phyloP scores from a whole-genome alignment of 148 eudicot genomes.

The Rhododendron vialii region DNA sequence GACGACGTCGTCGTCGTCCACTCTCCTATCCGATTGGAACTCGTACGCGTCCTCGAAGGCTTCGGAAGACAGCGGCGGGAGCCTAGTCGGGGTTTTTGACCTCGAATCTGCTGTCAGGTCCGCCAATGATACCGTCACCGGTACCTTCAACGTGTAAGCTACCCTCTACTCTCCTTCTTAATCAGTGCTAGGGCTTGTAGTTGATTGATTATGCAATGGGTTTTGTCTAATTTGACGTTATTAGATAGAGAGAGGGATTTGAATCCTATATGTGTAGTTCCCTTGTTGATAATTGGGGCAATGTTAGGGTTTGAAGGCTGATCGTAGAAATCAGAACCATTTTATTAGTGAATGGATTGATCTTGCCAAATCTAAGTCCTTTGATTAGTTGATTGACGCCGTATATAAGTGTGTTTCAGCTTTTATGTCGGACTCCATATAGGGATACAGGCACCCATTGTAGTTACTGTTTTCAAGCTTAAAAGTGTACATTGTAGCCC shows the following conservation, averaged over 20 bases:
- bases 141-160: slow-evolving; percentile 79
- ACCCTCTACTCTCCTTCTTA: neutral
- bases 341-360: neutral
- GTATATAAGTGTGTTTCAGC: neutral
- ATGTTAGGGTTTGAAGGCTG: neutral
- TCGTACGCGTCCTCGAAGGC: neutral
- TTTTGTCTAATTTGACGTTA: neutral
- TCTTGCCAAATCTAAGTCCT: neutral
- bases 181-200: neutral
- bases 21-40: neutral
- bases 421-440: neutral
- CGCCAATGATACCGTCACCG: slow-evolving; percentile 82
- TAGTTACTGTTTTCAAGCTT: neutral
- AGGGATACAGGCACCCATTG: neutral
- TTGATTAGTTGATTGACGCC: neutral
- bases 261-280: neutral
- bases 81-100: slow-evolving; percentile 51
- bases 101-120: slow-evolving; percentile 94
- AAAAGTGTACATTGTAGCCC: neutral
- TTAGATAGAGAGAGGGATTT: neutral
- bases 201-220: neutral
- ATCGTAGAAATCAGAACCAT: neutral
- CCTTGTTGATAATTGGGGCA: neutral
- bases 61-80: neutral
- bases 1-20: slow-evolving; percentile 9